Evolutionary conservation across 106 monocot species (phyloP).

Genomic region (Dendrobium chrysotoxum): DNA sequence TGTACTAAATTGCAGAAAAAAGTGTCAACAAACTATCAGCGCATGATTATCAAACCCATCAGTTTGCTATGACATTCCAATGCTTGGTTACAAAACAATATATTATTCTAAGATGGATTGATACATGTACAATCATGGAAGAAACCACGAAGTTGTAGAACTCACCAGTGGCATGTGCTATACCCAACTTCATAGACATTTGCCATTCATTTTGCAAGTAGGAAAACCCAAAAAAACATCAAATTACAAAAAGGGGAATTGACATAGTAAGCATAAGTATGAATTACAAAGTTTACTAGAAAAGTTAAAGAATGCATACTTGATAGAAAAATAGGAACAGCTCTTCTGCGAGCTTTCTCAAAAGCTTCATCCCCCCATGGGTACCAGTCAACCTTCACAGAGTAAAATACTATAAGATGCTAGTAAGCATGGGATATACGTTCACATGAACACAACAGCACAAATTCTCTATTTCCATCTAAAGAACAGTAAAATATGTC

Average conservation of each 20-base stretch:
- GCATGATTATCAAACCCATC: not conserved
- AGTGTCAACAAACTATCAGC: not conserved
- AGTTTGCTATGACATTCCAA: not conserved
- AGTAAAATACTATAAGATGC: constrained; percentile 6
- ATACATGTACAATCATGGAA: not conserved
- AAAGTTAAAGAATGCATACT: constrained; percentile 32
- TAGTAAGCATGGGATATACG: not conserved
- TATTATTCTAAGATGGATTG: not conserved
- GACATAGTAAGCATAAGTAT: not conserved
- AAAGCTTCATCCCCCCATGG: constrained; percentile 99
- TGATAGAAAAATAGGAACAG: constrained; percentile 92
- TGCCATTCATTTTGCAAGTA: constrained; percentile 6
- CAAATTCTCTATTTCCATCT: not conserved
- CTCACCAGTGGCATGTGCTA: constrained; percentile 99
- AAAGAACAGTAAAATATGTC: not conserved
- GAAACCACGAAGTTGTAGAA: not conserved
- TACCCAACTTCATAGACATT: constrained; percentile 69
- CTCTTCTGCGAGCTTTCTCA: constrained; percentile 58
- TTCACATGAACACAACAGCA: not conserved
- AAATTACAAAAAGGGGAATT: constrained; percentile 2
- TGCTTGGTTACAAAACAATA: not conserved
- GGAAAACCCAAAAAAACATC: constrained; percentile 5
- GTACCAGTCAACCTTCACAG: constrained; percentile 88
- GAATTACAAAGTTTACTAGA: not conserved
- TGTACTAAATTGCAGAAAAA: not conserved